Percentiles rank a stretch among this genome's conserved stretches.
Conservation (phyloP, 192 early-diverging fungal genomes). For the Entrophospora sp. region DNA sequence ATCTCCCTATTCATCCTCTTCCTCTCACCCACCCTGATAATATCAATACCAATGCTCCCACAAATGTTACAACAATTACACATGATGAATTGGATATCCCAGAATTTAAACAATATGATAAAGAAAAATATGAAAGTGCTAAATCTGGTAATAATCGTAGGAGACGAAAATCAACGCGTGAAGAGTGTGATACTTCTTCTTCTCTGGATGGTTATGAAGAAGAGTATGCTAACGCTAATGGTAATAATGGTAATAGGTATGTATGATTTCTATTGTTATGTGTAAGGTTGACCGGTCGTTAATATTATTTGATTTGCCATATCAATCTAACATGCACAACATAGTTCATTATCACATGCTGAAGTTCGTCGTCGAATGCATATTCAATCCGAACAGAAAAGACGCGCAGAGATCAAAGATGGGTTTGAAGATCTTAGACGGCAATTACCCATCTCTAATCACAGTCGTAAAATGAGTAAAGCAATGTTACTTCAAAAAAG, state of each 20-base stretch:
- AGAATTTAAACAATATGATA: constrained; percentile 15
- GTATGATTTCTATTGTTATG: background rate
- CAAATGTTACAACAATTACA: too few species aligned
- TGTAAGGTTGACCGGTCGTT: background rate
- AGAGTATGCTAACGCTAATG: too few species aligned
- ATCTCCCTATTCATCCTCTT: too few species aligned
- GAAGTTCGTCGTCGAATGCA: constrained; percentile 38
- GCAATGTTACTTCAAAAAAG: constrained; percentile 34
- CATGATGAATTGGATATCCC: constrained; percentile 13
- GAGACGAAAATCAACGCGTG: constrained; percentile 17
- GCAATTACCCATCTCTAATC: constrained; percentile 30
- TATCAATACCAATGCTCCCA: too few species aligned
- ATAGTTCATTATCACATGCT: constrained; percentile 23
- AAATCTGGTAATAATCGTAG: constrained; percentile 18
- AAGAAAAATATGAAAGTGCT: constrained; percentile 20
- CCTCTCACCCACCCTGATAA: too few species aligned
- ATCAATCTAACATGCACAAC: background rate
- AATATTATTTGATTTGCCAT: background rate
- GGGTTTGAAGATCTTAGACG: constrained; percentile 38
- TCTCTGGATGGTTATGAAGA: constrained; percentile 20
- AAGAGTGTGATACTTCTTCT: constrained; percentile 16
- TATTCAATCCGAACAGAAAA: constrained; percentile 40
- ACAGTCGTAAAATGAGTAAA: constrained; percentile 37
- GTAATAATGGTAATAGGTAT: constrained; percentile 13
- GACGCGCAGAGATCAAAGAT: constrained; percentile 41